Base-by-base conservation (phyloP, 2,329 filamentous ascomycete genomes). In the Didymella arachidicola region DNA sequence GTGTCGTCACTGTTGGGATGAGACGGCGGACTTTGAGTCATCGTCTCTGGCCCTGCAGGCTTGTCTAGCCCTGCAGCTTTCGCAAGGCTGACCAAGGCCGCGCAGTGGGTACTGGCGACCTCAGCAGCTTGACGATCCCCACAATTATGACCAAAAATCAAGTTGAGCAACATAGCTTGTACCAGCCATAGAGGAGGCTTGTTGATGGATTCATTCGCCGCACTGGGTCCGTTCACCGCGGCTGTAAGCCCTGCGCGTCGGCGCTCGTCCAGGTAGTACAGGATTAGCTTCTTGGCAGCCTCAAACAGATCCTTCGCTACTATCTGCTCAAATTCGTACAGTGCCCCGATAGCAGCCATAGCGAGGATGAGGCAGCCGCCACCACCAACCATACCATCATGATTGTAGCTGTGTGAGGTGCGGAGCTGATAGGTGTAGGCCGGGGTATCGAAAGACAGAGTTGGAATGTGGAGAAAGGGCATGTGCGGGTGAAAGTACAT, bases 121-220 rank as follows among this genome's bases (percentile, higher is more conserved):
- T 97, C 93, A 60, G 91, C 92, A 22, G 92, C 90, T 53, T 88
- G 89, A 79, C 96, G 94, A 75, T 98, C 94, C 36, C 91, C 92
- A 74, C 93, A 96, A 66, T 96, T 96, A 76, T 97, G 92, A 14
- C 94, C 94, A 73, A 97, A 98, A 16, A 97, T 91, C 36, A 98
- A 91, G 73, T 97, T 98, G 49, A 99, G 83, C 8, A 98, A 82
- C 94, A 98, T 98, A 0, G 94, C 92, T 77, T 98, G 95, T 16
- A 98, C 93, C 26, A 99, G 84, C 93, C 94, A 98, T 39, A 97
- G 83, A 0, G 94, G 94, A 2, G 93, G 87, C 53, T 86, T 94
- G 38, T 87, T 84, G 16, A 87, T 83, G 48, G 84, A 84, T 58
- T 92, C 89, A 41, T 77, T 76, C 7, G 72, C 69, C 43, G 83